Conservation (phyloP, 2,329 filamentous ascomycete species). For the Colletotrichum tamarilloi region DNA sequence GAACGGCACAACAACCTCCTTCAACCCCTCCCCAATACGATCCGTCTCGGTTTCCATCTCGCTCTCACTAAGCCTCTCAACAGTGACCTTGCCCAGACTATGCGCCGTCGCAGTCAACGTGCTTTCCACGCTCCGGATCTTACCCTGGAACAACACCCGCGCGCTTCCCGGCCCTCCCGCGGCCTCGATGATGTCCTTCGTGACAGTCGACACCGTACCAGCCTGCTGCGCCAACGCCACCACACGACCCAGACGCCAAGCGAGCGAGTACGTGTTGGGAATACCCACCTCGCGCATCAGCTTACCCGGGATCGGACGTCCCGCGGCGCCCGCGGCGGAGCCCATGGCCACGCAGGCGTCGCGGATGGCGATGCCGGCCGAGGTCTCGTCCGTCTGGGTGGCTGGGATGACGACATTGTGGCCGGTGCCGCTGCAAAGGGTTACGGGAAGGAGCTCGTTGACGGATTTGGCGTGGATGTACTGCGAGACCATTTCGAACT, state of each 20-base stretch:
- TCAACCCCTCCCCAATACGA: slow-evolving; percentile 42
- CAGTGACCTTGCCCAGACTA: slow-evolving; percentile 52
- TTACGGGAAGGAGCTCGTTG: slow-evolving; percentile 41
- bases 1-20: slow-evolving; percentile 35
- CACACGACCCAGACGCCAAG: slow-evolving; percentile 60
- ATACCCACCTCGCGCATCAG: slow-evolving; percentile 47
- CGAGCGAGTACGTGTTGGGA: slow-evolving; percentile 49
- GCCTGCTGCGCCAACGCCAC: slow-evolving; percentile 57
- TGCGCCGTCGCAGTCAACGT: slow-evolving; percentile 58
- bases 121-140: slow-evolving; percentile 45
- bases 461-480: slow-evolving; percentile 44
- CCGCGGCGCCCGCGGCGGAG: slow-evolving; percentile 47
- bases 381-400: slow-evolving; percentile 36
- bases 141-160: slow-evolving; percentile 41
- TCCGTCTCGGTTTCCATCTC: slow-evolving; percentile 44
- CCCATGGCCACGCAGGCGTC: slow-evolving; percentile 44
- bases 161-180: slow-evolving; percentile 46
- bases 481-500: slow-evolving; percentile 43
- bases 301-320: slow-evolving; percentile 44
- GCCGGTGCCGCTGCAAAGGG: slow-evolving; percentile 40
- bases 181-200: slow-evolving; percentile 50
- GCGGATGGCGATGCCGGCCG: slow-evolving; percentile 39
- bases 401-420: slow-evolving; percentile 38
- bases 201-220: slow-evolving; percentile 54
- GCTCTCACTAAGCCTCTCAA: slow-evolving; percentile 50